phyloP scores from a whole-genome alignment of 768 basidiomycete genomes.

The Suillus subaureus region DNA sequence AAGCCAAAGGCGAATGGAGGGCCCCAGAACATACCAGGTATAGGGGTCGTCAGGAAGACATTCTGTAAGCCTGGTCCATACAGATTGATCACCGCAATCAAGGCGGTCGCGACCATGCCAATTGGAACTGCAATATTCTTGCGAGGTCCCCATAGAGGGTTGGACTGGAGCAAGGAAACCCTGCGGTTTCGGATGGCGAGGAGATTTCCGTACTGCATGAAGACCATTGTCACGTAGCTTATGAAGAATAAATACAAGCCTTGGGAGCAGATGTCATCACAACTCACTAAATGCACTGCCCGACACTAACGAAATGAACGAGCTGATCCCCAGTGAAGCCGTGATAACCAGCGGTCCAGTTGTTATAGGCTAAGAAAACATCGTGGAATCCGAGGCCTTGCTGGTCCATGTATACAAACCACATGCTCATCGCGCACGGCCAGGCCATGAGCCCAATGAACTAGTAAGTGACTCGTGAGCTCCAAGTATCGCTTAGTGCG shows the following conservation, averaged over 20 bases:
- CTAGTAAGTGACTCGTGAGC: constrained; percentile 22
- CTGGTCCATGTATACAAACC: constrained; percentile 41
- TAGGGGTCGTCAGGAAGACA: constrained; percentile 45
- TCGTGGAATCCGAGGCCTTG: constrained; percentile 40
- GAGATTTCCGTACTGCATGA: constrained; percentile 45
- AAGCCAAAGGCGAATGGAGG: constrained; percentile 47
- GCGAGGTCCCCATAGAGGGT: constrained; percentile 50
- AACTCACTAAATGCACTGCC: constrained; percentile 50
- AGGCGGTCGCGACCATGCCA: constrained; percentile 42
- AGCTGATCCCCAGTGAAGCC: constrained; percentile 34
- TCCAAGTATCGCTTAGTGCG: not conserved
- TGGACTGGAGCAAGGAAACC: constrained; percentile 44
- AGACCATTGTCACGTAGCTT: constrained; percentile 51
- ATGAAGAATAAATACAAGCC: not conserved
- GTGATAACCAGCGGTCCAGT: constrained; percentile 40
- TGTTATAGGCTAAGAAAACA: constrained; percentile 43
- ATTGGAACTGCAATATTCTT: constrained; percentile 41
- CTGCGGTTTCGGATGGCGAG: constrained; percentile 48
- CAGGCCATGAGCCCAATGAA: constrained; percentile 49
- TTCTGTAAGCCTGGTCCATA: constrained; percentile 47
- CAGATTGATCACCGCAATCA: constrained; percentile 46
- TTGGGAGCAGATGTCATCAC: not conserved
- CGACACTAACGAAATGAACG: constrained; percentile 38
- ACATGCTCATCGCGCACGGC: constrained; percentile 48
- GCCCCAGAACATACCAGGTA: constrained; percentile 51